A percentile compares a stretch with the other conserved stretches of the same genome.
These are phyloP conservation scores for Hippophae gyantsensis DNA, from an alignment of 306 rosid genomes.

Conservation along the genomic window DNA sequence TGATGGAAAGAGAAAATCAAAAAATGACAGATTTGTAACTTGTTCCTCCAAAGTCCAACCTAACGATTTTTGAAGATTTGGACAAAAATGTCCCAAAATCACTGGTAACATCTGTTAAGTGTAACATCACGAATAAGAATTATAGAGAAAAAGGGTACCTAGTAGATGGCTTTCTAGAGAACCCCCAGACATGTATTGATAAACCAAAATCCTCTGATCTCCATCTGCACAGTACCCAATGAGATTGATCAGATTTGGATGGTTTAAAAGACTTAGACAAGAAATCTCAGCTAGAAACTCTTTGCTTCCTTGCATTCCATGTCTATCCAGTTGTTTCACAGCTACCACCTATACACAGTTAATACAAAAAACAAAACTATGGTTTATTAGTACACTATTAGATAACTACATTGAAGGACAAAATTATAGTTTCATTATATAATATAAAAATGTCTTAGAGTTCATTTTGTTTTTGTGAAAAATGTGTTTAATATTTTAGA, in stretches of 20 bases:
- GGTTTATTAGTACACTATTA: no score
- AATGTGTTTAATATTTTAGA: no score
- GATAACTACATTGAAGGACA: not conserved
- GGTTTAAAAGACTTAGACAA: slow-evolving; percentile 49
- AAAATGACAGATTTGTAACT: no score
- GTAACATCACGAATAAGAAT: not conserved
- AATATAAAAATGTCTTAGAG: no score
- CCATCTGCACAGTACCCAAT: slow-evolving; percentile 91
- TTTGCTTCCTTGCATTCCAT: slow-evolving; percentile 59
- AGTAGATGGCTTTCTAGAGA: slow-evolving; percentile 52
- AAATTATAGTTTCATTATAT: not conserved
- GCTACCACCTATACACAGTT: slow-evolving; percentile 54
- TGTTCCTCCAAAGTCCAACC: no score
- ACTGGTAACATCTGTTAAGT: no score
- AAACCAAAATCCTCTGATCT: slow-evolving; percentile 85
- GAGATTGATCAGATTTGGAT: slow-evolving; percentile 67
- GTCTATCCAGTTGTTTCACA: slow-evolving; percentile 88
- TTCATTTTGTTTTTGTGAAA: no score
- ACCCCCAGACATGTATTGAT: slow-evolving; percentile 61
- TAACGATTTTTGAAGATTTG: no score
- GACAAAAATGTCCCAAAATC: no score
- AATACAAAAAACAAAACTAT: not conserved
- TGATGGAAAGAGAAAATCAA: no score
- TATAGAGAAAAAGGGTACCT: slow-evolving; percentile 27
- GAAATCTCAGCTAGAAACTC: slow-evolving; percentile 68